These are phyloP conservation scores for Cercophora sp. DNA, from an alignment of 495 filamentous ascomycete species.

Conservation along the genomic window DNA sequence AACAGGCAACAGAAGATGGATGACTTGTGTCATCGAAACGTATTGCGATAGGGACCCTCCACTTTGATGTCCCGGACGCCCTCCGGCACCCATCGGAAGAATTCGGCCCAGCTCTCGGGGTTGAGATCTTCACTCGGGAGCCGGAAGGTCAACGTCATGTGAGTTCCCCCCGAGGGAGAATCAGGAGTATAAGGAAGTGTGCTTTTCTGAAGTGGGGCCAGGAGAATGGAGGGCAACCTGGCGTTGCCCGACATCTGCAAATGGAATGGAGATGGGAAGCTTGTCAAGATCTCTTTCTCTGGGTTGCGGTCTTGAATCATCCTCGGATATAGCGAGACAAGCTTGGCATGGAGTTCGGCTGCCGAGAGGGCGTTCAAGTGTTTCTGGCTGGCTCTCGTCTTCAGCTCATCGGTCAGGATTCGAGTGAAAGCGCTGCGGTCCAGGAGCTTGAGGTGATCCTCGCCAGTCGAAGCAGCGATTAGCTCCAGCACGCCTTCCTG, in stretches of 20 bases:
- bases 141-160: constrained; percentile 41
- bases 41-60: constrained; percentile 42
- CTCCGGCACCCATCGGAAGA: constrained; percentile 47
- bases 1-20: neutral
- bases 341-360: constrained; percentile 44
- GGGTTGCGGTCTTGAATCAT: constrained; percentile 40
- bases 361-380: constrained; percentile 36
- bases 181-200: constrained; percentile 17
- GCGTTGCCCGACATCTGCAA: constrained; percentile 43
- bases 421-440: constrained; percentile 43
- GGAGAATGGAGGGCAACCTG: constrained; percentile 43
- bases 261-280: constrained; percentile 44
- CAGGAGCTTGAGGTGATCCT: constrained; percentile 38
- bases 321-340: constrained; percentile 39
- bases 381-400: constrained; percentile 35
- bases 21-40: constrained; percentile 37
- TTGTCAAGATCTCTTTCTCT: constrained; percentile 35
- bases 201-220: constrained; percentile 33
- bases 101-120: constrained; percentile 45
- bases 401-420: constrained; percentile 39
- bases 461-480: constrained; percentile 44
- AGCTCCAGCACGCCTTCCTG: constrained; percentile 44
- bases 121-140: constrained; percentile 38
- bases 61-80: constrained; percentile 45
- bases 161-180: constrained; percentile 27